These are phyloP conservation scores for Boletus reticulatus DNA, from an alignment of 768 basidiomycete species.

Conservation along the genomic window DNA sequence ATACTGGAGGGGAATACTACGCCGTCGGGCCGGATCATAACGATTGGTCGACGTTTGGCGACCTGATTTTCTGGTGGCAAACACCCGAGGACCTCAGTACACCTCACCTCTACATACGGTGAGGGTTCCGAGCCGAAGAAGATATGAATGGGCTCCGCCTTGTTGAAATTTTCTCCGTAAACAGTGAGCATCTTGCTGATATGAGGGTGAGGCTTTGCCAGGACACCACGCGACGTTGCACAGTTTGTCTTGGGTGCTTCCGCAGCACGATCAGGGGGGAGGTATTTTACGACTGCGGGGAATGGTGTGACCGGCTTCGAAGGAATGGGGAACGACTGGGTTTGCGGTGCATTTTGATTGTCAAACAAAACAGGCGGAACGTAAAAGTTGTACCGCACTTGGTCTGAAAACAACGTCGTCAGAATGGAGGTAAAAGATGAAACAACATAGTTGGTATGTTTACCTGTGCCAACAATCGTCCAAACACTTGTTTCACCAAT, in stretches of 20 bases:
- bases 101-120: constrained; percentile 84
- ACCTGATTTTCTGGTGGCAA: constrained; percentile 69
- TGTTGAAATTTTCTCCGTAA: constrained; percentile 87
- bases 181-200: constrained; percentile 80
- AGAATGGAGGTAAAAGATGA: constrained; percentile 8
- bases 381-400: constrained; percentile 92
- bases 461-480: constrained; percentile 92
- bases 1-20: constrained; percentile 83
- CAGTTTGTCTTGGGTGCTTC: constrained; percentile 78
- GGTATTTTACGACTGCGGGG: constrained; percentile 86
- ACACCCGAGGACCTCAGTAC: constrained; percentile 82
- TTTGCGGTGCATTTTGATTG: constrained; percentile 69
- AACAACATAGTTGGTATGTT: constrained; percentile 7
- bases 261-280: constrained; percentile 83
- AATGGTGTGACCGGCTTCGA: constrained; percentile 83
- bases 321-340: constrained; percentile 73
- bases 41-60: constrained; percentile 71
- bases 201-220: constrained; percentile 77
- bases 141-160: constrained; percentile 74
- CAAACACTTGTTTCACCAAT: constrained; percentile 93
- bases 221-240: constrained; percentile 59
- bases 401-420: constrained; percentile 48
- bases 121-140: constrained; percentile 89
- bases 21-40: constrained; percentile 81
- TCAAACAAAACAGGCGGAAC: constrained; percentile 84